Evolutionary conservation across 805 yeast genomes (phyloP).

Genomic region (Cyberlindnera maclurae): DNA sequence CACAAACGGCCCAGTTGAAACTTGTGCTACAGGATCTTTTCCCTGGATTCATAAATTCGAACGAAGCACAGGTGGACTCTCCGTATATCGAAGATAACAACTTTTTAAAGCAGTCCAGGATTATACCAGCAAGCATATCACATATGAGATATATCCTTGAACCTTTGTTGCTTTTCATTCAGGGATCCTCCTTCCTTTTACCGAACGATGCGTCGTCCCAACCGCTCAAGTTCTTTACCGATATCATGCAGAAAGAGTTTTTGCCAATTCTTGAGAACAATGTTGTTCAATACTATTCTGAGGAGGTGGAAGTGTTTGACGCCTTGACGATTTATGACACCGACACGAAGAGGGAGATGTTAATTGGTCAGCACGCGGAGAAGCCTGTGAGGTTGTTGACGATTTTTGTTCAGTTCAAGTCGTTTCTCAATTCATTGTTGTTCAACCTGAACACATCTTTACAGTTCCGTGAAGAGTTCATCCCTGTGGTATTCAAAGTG

Average conservation of each 20-base stretch:
- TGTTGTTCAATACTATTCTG: constrained; percentile 45
- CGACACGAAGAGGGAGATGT: neutral
- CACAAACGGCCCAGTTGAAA: constrained; percentile 36
- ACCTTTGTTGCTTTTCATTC: constrained; percentile 60
- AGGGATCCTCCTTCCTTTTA: constrained; percentile 43
- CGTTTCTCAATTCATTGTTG: constrained; percentile 16
- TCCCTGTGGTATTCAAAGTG: constrained; percentile 18
- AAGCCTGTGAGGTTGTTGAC: constrained; percentile 8
- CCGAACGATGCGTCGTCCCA: constrained; percentile 23
- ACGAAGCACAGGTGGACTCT: constrained; percentile 29
- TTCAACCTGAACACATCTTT: constrained; percentile 21
- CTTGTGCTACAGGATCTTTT: constrained; percentile 52
- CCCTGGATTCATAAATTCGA: constrained; percentile 51
- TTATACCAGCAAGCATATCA: constrained; percentile 65
- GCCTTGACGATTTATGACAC: constrained; percentile 28
- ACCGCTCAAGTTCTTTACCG: constrained; percentile 45
- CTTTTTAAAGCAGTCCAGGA: constrained; percentile 49
- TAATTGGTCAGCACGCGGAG: constrained; percentile 1
- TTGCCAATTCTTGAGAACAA: constrained; percentile 56
- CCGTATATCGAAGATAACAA: constrained; percentile 57
- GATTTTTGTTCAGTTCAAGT: constrained; percentile 18
- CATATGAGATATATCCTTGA: constrained; percentile 77
- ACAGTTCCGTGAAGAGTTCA: constrained; percentile 23
- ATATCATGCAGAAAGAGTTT: constrained; percentile 58
- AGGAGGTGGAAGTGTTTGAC: constrained; percentile 33